phyloP scores from a whole-genome alignment of 2,329 filamentous ascomycete genomes.

The Aspergillus brasiliensis region DNA sequence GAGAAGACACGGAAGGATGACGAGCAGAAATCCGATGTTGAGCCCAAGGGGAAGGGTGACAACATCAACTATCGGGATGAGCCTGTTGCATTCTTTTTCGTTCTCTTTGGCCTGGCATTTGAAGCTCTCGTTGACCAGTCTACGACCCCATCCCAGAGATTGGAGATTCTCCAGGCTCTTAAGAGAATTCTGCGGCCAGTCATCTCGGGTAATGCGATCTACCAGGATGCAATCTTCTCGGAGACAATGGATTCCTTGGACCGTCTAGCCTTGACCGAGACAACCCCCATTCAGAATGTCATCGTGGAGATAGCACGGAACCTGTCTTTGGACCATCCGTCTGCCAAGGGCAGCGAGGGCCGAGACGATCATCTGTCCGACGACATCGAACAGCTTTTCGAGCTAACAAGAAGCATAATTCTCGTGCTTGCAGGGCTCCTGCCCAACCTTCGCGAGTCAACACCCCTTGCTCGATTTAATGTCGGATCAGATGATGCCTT shows the following conservation, averaged over 20 bases:
- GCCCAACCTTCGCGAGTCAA: conserved; percentile 64
- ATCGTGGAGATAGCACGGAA: conserved; percentile 94
- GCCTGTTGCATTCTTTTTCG: conserved; percentile 97
- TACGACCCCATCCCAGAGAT: conserved; percentile 71
- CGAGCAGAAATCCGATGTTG: conserved; percentile 18
- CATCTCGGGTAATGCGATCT: conserved; percentile 94
- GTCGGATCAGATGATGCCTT: conserved; percentile 82
- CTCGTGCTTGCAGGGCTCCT: conserved; percentile 85
- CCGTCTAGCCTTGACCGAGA: conserved; percentile 87
- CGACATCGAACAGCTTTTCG: conserved; percentile 96
- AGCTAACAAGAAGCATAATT: conserved; percentile 93
- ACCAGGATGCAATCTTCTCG: conserved; percentile 91
- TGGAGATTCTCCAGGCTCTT: conserved; percentile 86
- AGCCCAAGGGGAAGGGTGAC: conserved; percentile 58
- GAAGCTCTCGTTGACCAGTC: conserved; percentile 88
- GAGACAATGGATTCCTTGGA: conserved; percentile 97
- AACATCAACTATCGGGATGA: conserved; percentile 98
- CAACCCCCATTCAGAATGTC: conserved; percentile 81
- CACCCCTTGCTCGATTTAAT: conserved; percentile 68
- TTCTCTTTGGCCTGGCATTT: conserved; percentile 93
- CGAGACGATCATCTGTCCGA: conserved; percentile 81
- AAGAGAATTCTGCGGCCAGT: conserved; percentile 94
- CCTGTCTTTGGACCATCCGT: conserved; percentile 87
- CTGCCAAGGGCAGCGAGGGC: conserved; percentile 70
- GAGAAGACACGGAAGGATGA: conserved; percentile 29